Percentiles rank a stretch among this genome's conserved stretches.
These are phyloP conservation scores for Apophysomyces ossiformis DNA, from an alignment of 371 early-diverging fungal genomes.

Conservation along the genomic window DNA sequence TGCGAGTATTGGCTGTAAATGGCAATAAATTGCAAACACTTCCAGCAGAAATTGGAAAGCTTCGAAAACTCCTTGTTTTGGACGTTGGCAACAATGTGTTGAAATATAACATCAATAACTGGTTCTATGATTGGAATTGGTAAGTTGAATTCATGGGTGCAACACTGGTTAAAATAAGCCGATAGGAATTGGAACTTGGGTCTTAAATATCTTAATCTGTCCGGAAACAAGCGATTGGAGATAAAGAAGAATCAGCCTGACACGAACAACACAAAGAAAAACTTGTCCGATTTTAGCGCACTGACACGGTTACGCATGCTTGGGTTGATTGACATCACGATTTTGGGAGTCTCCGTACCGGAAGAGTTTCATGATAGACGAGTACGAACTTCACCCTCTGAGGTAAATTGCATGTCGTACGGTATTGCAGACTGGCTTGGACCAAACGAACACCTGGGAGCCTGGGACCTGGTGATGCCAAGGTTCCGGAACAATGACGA, in stretches of 20 bases:
- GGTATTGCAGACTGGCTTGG: conserved; percentile 88
- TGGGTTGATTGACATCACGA: conserved; percentile 90
- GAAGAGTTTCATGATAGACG: conserved; percentile 84
- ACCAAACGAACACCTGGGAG: conserved; percentile 60
- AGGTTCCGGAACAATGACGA: conserved; percentile 79
- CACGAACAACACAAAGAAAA: conserved; percentile 39
- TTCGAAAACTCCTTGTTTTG: conserved; percentile 71
- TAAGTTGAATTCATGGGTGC: conserved; percentile 22
- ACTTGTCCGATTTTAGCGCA: conserved; percentile 78
- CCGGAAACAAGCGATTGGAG: conserved; percentile 90
- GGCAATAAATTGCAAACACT: conserved; percentile 88
- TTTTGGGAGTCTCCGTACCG: conserved; percentile 75
- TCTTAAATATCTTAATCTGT: conserved; percentile 88
- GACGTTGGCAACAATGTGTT: conserved; percentile 89
- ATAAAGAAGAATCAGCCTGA: conserved; percentile 66
- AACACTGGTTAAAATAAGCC: not conserved
- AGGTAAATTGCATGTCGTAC: conserved; percentile 79
- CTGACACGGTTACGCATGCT: conserved; percentile 75
- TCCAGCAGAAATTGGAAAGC: conserved; percentile 88
- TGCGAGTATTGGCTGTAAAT: conserved; percentile 82
- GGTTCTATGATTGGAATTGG: conserved; percentile 98
- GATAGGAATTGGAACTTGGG: conserved; percentile 86
- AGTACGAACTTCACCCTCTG: conserved; percentile 85
- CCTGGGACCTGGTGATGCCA: conserved; percentile 85
- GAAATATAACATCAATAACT: conserved; percentile 92